These are phyloP conservation scores for Odontarrhena argentea DNA, from an alignment of 345 rosid genomes.

Conservation along the genomic window DNA sequence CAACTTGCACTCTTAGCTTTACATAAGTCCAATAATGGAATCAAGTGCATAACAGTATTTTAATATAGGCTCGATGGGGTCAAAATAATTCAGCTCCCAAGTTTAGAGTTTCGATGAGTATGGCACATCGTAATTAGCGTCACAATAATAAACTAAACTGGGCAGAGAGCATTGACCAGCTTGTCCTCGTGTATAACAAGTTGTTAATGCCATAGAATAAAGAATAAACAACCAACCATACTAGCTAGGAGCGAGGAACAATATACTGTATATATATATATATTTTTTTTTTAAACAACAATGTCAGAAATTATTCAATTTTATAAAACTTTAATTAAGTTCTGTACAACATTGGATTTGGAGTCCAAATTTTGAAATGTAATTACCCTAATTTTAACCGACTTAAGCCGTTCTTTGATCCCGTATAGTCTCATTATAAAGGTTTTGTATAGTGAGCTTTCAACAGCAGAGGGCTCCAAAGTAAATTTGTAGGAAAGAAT, in stretches of 20 bases:
- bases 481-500: too few species aligned
- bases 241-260: not conserved
- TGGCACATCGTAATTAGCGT: conserved; percentile 23
- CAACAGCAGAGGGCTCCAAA: too few species aligned
- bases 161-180: conserved; percentile 17
- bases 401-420: too few species aligned
- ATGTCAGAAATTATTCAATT: not conserved
- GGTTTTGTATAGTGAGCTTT: too few species aligned
- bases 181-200: conserved; percentile 30
- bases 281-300: not conserved
- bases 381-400: too few species aligned
- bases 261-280: too few species aligned
- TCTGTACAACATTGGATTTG: too few species aligned
- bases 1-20: conserved; percentile 30
- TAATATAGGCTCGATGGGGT: conserved; percentile 18
- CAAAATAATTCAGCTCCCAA: conserved; percentile 28
- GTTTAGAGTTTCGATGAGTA: conserved; percentile 15
- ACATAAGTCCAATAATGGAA: conserved; percentile 21
- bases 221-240: not conserved
- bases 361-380: too few species aligned
- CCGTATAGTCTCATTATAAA: too few species aligned
- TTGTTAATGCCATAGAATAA: not conserved
- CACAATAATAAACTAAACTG: conserved; percentile 2
- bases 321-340: too few species aligned
- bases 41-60: conserved; percentile 18